Evolutionary conservation across 305 asterid species (phyloP).

Genomic region (Striga hermonthica): DNA sequence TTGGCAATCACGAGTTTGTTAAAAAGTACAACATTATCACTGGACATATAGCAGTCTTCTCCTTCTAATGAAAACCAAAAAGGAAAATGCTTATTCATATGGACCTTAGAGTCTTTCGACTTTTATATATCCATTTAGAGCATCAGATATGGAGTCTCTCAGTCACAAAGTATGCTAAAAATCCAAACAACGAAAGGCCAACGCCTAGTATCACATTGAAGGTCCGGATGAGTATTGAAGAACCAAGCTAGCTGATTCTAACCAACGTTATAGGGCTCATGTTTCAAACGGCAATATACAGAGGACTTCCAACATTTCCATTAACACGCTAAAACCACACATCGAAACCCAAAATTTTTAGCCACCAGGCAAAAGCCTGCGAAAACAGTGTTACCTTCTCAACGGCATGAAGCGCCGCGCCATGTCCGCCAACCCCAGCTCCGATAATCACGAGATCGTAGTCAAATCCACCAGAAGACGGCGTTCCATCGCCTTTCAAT

Average conservation of each 20-base stretch:
- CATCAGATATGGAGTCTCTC: conserved; percentile 8
- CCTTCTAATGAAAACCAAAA: neutral
- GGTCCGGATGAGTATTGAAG: neutral
- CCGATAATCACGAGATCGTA: conserved; percentile 95
- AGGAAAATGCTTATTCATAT: neutral
- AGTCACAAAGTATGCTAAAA: neutral
- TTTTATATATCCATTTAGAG: neutral
- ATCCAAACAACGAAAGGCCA: neutral
- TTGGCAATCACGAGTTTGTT: neutral
- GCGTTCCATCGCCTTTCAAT: conserved; percentile 52
- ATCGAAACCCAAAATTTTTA: neutral
- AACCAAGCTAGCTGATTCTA: conserved; percentile 10
- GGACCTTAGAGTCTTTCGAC: neutral
- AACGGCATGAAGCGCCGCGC: conserved; percentile 96
- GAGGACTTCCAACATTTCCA: neutral
- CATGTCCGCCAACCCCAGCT: conserved; percentile 99
- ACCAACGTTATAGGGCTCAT: conserved; percentile 6
- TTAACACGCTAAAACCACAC: neutral
- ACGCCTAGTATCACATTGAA: neutral
- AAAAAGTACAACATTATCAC: conserved; percentile 4
- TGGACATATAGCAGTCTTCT: neutral
- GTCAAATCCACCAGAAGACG: conserved; percentile 55
- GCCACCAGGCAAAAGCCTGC: neutral
- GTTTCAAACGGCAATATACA: neutral
- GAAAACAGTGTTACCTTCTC: conserved; percentile 54